A percentile compares a stretch with the other conserved stretches of the same genome.
Evolutionary conservation across 2,329 filamentous ascomycete species (phyloP).

Genomic region (Waltergamsia citrina): DNA sequence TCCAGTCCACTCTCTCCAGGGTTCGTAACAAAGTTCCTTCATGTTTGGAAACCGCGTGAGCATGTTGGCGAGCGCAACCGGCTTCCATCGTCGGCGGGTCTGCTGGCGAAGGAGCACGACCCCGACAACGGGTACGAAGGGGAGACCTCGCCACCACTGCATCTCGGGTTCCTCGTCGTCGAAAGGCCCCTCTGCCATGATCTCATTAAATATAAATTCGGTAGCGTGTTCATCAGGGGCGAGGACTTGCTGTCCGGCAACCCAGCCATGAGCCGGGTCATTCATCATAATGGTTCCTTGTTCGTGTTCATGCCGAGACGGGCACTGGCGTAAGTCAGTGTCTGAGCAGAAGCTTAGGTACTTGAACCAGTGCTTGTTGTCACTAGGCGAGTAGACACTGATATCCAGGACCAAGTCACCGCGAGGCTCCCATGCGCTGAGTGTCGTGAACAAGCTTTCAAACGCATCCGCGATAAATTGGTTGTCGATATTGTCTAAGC

Average conservation of each 20-base stretch:
- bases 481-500: slow-evolving; percentile 13
- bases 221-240: slow-evolving; percentile 10
- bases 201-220: slow-evolving; percentile 13
- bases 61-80: slow-evolving; percentile 18
- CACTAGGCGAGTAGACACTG: slow-evolving; percentile 25
- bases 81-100: slow-evolving; percentile 23
- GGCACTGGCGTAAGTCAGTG: slow-evolving; percentile 6
- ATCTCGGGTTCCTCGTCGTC: slow-evolving; percentile 14
- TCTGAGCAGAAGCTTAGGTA: slow-evolving; percentile 16
- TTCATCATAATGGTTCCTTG: slow-evolving; percentile 10
- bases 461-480: slow-evolving; percentile 12
- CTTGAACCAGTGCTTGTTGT: slow-evolving; percentile 24
- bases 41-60: slow-evolving; percentile 22
- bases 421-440: slow-evolving; percentile 20
- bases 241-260: slow-evolving; percentile 11
- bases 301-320: slow-evolving; percentile 4
- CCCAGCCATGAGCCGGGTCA: slow-evolving; percentile 18
- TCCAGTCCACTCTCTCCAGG: slow-evolving; percentile 21
- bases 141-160: slow-evolving; percentile 21
- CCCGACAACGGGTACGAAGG: slow-evolving; percentile 20
- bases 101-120: slow-evolving; percentile 25
- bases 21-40: slow-evolving; percentile 26
- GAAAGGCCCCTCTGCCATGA: slow-evolving; percentile 18
- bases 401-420: slow-evolving; percentile 24
- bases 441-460: slow-evolving; percentile 14